Evolutionary conservation across 345 rosid genomes (phyloP).

Genomic region (Conringia planisiliqua): DNA sequence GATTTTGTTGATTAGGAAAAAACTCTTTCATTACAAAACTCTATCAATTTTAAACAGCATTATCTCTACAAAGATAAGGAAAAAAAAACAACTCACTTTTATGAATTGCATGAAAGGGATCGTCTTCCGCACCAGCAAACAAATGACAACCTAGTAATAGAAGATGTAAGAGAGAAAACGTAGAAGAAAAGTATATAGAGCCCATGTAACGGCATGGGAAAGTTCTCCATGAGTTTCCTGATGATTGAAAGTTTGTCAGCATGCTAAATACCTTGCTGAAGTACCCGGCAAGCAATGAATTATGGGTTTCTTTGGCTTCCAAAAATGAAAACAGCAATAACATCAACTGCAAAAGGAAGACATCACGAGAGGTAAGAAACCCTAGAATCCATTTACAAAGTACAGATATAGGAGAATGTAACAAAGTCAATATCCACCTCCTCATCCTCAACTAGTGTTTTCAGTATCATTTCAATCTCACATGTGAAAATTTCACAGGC

Average conservation of each 20-base stretch:
- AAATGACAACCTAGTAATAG: conserved; percentile 69
- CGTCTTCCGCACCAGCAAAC: conserved; percentile 81
- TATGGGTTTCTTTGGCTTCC: conserved; percentile 59
- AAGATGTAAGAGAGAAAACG: background rate
- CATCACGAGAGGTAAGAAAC: conserved; percentile 22
- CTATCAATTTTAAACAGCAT: conserved; percentile 2
- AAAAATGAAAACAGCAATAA: conserved; percentile 76
- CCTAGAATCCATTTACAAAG: background rate
- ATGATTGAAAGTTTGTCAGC: conserved; percentile 1
- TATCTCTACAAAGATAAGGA: background rate
- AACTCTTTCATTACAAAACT: background rate
- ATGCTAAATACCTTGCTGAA: conserved; percentile 75
- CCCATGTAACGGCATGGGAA: background rate
- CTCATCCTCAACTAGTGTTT: conserved; percentile 87
- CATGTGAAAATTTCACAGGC: conserved; percentile 93
- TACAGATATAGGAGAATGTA: conserved; percentile 2
- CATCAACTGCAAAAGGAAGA: conserved; percentile 65
- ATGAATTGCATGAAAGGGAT: conserved; percentile 69
- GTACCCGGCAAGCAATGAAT: conserved; percentile 76
- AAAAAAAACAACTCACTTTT: conserved; percentile 48
- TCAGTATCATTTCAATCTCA: conserved; percentile 88
- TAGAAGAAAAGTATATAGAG: background rate
- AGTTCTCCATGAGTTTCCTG: conserved; percentile 3
- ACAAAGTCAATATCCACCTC: conserved; percentile 50
- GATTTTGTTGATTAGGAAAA: conserved; percentile 15